Evolutionary conservation across 1,139 yeast genomes (phyloP), one percentile per base, ranked within the genome.

Genomic region (Hemisphaericaspora lyxosophila): DNA sequence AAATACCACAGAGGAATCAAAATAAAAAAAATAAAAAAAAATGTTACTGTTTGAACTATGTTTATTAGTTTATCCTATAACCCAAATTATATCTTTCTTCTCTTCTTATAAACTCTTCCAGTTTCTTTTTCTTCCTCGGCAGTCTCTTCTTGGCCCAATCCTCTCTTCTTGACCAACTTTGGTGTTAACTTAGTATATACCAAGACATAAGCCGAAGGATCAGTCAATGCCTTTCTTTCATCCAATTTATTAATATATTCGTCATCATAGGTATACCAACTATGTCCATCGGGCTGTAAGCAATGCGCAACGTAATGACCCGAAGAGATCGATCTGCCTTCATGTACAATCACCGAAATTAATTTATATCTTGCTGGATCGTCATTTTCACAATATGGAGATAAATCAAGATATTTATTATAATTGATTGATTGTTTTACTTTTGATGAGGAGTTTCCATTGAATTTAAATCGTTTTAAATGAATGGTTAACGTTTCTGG

Each of bases 301-400:
- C 96, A 87, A 57, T 86, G 89, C 1, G 96, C 85, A 45, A 89
- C 78, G 55, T 92, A 92, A 61, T 92, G 99, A 5, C 99, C 99
- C 6, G 94, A 82, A 33, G 90, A 82, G 11, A 90, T 81, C 1
- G 96, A 85, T 45, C 97, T 75, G 28, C 98, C 98, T 55, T 88
- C 96, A 57, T 92, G 99, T 13, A 89, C 90, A 44, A 90, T 85
- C 15, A 90, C 96, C 14, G 92, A 80, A n/a, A 79, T 73, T 45
- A 92, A 72, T 56, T 82, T 83, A 61, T 92, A 92, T 41, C 73
- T 70, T 7, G 80, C 76, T 1, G 84, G 80, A 1, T 59, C 47
- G 46, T 61, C 57, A 14, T 53, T 47, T 7, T 40, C 45, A 39
- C 87, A 76, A 57, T 75, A 90, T 41, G 75, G 76, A 0, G 88